Evolutionary conservation across 345 rosid species (phyloP).

Genomic region (Populus deltoides): DNA sequence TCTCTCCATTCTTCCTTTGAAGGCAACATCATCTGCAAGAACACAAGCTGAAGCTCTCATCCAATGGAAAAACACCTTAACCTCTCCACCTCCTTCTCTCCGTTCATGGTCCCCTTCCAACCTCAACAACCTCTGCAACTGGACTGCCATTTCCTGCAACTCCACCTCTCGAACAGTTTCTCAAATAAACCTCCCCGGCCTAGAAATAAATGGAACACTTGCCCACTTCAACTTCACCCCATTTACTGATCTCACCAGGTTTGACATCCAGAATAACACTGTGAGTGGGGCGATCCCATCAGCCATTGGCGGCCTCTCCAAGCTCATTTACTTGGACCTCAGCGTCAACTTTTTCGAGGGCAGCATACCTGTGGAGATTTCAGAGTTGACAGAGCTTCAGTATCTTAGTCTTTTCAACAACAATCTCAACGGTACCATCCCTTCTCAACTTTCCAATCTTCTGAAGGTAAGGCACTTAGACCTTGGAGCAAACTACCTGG

Average conservation of each 20-base stretch:
- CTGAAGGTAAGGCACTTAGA: slow-evolving; percentile 44
- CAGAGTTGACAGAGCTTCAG: slow-evolving; percentile 35
- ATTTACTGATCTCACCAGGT: slow-evolving; percentile 42
- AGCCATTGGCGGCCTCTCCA: slow-evolving; percentile 34
- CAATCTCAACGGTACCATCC: slow-evolving; percentile 45
- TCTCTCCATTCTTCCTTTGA: slow-evolving; percentile 30
- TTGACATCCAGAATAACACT: slow-evolving; percentile 32
- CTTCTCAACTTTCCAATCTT: slow-evolving; percentile 47
- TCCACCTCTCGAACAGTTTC: slow-evolving; percentile 27
- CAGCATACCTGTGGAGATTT: slow-evolving; percentile 39
- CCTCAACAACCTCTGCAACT: slow-evolving; percentile 54
- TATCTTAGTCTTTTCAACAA: slow-evolving; percentile 40
- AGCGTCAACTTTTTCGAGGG: slow-evolving; percentile 38
- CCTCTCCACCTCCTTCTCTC: slow-evolving; percentile 30
- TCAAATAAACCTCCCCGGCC: slow-evolving; percentile 34
- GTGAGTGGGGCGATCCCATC: slow-evolving; percentile 36
- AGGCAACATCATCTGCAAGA: slow-evolving; percentile 35
- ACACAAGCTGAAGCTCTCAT: slow-evolving; percentile 61
- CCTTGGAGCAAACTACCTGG: slow-evolving; percentile 55
- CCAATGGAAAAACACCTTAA: slow-evolving; percentile 48
- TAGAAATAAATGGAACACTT: slow-evolving; percentile 38
- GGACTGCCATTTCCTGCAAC: slow-evolving; percentile 51
- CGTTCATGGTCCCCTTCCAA: slow-evolving; percentile 55
- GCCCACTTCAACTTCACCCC: slow-evolving; percentile 45
- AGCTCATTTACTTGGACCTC: slow-evolving; percentile 42